phyloP scores from a whole-genome alignment of 148 eudicot species.

The Rhododendron mucronatum region DNA sequence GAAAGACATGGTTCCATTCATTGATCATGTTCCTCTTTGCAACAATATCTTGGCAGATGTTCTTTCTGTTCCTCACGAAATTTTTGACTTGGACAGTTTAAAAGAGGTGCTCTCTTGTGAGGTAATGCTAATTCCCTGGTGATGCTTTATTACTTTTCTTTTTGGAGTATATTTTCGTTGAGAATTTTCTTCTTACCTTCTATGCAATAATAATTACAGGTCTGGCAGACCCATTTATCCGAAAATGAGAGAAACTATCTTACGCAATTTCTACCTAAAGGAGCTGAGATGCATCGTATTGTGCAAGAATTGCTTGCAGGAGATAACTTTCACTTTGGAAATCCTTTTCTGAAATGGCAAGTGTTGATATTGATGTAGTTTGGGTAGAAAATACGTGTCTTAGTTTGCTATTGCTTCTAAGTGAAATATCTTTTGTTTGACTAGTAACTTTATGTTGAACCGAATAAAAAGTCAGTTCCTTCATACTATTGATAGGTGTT shows the following conservation, averaged over 20 bases:
- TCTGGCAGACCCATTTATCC: conserved; percentile 66
- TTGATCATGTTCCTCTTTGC: conserved; percentile 30
- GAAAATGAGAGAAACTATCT: conserved; percentile 65
- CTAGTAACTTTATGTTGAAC: background rate
- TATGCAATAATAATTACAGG: conserved; percentile 37
- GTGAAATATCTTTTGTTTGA: background rate
- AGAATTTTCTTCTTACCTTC: background rate
- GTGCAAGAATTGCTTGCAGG: conserved; percentile 63
- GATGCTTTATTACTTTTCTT: conserved; percentile 2
- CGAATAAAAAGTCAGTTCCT: background rate
- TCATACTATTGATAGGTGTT: background rate
- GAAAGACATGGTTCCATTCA: conserved; percentile 53
- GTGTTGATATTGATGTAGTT: conserved; percentile 9
- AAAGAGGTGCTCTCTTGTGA: conserved; percentile 59
- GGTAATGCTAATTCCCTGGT: conserved; percentile 33
- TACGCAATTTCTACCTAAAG: conserved; percentile 66
- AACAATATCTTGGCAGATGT: conserved; percentile 60
- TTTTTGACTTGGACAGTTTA: conserved; percentile 60
- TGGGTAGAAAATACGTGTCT: background rate
- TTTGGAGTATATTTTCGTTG: background rate
- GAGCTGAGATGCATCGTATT: conserved; percentile 36
- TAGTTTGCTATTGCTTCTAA: background rate
- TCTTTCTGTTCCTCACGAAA: conserved; percentile 54
- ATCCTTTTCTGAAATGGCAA: conserved; percentile 69
- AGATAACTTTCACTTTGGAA: conserved; percentile 74